Percentiles rank a stretch among this genome's conserved stretches.
Evolutionary conservation across 2,329 filamentous ascomycete genomes (phyloP).

Genomic region (Piedraia hortae): DNA sequence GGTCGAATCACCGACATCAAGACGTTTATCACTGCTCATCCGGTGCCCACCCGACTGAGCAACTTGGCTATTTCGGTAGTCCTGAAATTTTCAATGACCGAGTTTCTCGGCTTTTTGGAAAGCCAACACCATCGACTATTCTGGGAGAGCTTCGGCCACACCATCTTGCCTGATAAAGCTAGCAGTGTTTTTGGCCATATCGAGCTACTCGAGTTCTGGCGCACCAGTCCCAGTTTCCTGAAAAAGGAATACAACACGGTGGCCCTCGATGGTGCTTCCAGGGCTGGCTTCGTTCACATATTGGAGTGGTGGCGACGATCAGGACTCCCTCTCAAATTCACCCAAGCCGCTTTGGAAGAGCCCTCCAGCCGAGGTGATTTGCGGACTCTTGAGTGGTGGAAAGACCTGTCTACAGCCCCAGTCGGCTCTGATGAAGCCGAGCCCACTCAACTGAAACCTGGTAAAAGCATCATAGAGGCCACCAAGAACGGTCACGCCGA

Average conservation of each 20-base stretch:
- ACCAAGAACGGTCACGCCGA: conserved; percentile 56
- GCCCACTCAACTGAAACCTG: conserved; percentile 39
- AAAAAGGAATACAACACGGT: conserved; percentile 69
- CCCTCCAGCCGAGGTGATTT: conserved; percentile 64
- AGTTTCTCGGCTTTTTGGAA: conserved; percentile 47
- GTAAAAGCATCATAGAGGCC: conserved; percentile 58
- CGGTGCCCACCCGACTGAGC: conserved; percentile 48
- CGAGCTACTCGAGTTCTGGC: conserved; percentile 79
- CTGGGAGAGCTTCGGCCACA: conserved; percentile 57
- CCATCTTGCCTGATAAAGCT: conserved; percentile 63
- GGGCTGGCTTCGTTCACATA: conserved; percentile 58
- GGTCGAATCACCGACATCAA: conserved; percentile 44
- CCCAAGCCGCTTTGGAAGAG: conserved; percentile 63
- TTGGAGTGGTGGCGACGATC: conserved; percentile 81
- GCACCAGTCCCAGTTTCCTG: conserved; percentile 51
- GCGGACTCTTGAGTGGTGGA: conserved; percentile 85
- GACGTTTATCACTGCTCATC: conserved; percentile 36
- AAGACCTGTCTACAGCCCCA: conserved; percentile 22
- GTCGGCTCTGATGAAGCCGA: conserved; percentile 7
- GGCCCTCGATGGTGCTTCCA: conserved; percentile 65
- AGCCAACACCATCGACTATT: conserved; percentile 45
- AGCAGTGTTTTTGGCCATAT: conserved; percentile 63
- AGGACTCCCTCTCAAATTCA: conserved; percentile 56
- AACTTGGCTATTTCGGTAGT: conserved; percentile 64
- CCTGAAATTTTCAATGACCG: conserved; percentile 66